Conservation (phyloP, 2,329 filamentous ascomycete species). For the Aspergillus sp. region DNA sequence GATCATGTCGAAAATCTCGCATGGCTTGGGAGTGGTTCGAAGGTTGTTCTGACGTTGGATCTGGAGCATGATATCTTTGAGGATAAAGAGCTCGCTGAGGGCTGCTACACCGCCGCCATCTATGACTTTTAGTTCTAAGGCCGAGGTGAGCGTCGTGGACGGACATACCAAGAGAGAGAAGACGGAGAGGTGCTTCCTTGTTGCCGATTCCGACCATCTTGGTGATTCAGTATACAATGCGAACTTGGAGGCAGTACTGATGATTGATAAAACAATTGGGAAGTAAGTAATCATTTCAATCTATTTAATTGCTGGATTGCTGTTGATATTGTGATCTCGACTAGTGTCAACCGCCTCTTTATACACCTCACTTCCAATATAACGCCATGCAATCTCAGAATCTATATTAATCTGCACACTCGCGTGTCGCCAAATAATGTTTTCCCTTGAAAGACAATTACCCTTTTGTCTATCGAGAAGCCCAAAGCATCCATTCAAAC, state of each 20-base stretch:
- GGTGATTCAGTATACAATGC: neutral
- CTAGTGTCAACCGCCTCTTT: neutral
- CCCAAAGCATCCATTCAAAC: neutral
- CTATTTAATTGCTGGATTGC: neutral
- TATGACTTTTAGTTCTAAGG: too few relatives aligned
- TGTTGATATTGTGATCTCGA: neutral
- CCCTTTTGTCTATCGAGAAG: too few relatives aligned
- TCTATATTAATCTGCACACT: neutral
- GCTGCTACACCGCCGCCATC: too few relatives aligned
- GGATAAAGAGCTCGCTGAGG: slow-evolving; percentile 1
- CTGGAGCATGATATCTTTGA: neutral
- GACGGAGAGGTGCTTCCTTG: neutral
- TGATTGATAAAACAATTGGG: neutral
- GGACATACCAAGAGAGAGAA: neutral
- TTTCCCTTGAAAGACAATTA: neutral
- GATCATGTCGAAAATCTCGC: slow-evolving; percentile 17
- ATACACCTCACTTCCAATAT: neutral
- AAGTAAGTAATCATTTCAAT: neutral
- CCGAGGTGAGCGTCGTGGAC: too few relatives aligned
- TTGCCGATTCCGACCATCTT: neutral
- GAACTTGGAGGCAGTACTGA: neutral
- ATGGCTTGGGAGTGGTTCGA: slow-evolving; percentile 4
- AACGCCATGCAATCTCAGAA: neutral
- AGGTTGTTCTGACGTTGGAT: neutral
- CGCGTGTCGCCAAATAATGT: neutral